phyloP scores from a whole-genome alignment of 345 rosid species.

The Zanthoxylum bungeanum region DNA sequence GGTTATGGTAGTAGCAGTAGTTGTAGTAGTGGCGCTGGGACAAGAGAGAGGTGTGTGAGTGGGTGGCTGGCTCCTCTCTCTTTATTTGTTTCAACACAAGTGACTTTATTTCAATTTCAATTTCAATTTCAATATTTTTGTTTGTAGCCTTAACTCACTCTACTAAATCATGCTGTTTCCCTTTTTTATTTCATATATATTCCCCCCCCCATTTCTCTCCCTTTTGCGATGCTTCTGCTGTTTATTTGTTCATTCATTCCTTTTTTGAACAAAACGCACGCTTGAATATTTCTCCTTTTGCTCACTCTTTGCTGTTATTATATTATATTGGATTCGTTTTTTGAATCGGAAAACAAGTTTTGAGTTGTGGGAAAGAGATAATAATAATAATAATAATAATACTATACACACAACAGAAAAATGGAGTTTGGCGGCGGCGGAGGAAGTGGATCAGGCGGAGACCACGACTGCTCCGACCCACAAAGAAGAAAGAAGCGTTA shows the following conservation, averaged over 20 bases:
- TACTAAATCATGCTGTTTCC: conserved; percentile 38
- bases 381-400: too few relatives aligned
- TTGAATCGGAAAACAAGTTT: neutral
- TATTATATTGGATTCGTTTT: neutral
- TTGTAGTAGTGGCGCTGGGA: neutral
- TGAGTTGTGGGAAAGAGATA: neutral
- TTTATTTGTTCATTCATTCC: too few relatives aligned
- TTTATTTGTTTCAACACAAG: conserved; percentile 18
- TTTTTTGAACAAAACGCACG: neutral
- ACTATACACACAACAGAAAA: neutral
- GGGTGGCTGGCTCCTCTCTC: too few relatives aligned
- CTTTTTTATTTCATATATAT: conserved; percentile 13
- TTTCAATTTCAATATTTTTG: too few relatives aligned
- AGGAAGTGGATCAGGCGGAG: conserved; percentile 69
- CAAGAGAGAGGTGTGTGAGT: neutral
- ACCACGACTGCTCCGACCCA: conserved; percentile 64
- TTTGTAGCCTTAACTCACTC: conserved; percentile 36
- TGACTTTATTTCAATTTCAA: too few relatives aligned
- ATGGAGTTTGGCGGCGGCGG: conserved; percentile 63
- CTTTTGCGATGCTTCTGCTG: conserved; percentile 5
- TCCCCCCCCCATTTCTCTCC: conserved; percentile 25
- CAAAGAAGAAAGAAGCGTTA: conserved; percentile 82
- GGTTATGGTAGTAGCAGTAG: neutral
- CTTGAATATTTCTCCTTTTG: neutral
- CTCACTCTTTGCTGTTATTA: neutral